Percentiles rank a stretch among this genome's conserved stretches.
phyloP scores from a whole-genome alignment of 2,329 filamentous ascomycete genomes.

The Calcarisporium arbuscula region DNA sequence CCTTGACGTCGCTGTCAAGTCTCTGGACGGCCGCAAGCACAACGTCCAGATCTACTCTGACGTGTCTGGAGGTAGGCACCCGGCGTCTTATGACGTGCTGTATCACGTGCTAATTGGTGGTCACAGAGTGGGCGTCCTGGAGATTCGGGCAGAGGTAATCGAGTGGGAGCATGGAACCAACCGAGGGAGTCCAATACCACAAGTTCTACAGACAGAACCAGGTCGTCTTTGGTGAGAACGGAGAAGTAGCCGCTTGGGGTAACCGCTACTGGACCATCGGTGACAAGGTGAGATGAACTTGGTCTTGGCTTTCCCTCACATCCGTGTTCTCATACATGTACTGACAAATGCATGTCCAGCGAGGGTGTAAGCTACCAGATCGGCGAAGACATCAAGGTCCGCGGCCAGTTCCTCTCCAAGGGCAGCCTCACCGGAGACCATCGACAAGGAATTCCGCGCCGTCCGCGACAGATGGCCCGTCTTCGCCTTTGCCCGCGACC shows the following conservation, averaged over 20 bases:
- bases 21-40: slow-evolving; percentile 56
- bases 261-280: slow-evolving; percentile 69
- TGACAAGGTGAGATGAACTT: slow-evolving; percentile 24
- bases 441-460: slow-evolving; percentile 54
- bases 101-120: neutral
- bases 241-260: slow-evolving; percentile 75
- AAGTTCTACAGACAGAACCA: slow-evolving; percentile 55
- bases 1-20: slow-evolving; percentile 55
- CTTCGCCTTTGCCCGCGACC: slow-evolving; percentile 67
- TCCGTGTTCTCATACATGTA: too few relatives aligned
- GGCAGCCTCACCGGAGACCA: slow-evolving; percentile 56
- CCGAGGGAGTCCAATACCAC: slow-evolving; percentile 54
- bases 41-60: slow-evolving; percentile 67
- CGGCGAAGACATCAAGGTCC: slow-evolving; percentile 59
- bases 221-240: slow-evolving; percentile 58
- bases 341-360: slow-evolving; percentile 4
- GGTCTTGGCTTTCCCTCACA: too few relatives aligned
- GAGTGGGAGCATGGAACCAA: slow-evolving; percentile 55
- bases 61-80: slow-evolving; percentile 40
- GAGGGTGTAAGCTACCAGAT: slow-evolving; percentile 60
- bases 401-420: slow-evolving; percentile 57
- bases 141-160: slow-evolving; percentile 46
- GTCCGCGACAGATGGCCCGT: slow-evolving; percentile 50
- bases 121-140: slow-evolving; percentile 64
- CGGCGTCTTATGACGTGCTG: neutral